Conservation (phyloP, 257 asterid genomes). For the Solanum pennellii region DNA sequence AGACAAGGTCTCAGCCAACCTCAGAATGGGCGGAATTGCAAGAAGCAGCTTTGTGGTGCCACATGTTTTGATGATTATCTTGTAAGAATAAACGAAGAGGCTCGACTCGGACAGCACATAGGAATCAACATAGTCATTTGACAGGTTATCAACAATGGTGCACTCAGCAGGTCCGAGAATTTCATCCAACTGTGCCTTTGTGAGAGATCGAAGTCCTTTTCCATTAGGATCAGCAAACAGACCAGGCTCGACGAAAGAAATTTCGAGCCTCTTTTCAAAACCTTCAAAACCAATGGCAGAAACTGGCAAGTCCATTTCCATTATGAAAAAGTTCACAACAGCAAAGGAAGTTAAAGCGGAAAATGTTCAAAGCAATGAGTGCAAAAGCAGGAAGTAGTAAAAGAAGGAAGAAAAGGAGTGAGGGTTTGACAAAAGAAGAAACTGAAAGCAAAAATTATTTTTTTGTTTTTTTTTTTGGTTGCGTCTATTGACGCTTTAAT, state of each 20-base stretch:
- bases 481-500: slow-evolving; percentile 43
- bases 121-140: slow-evolving; percentile 54
- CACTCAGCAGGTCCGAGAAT: slow-evolving; percentile 71
- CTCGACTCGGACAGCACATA: slow-evolving; percentile 86
- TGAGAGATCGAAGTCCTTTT: slow-evolving; percentile 54
- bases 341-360: not conserved
- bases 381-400: slow-evolving; percentile 17
- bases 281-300: slow-evolving; percentile 89
- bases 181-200: slow-evolving; percentile 62
- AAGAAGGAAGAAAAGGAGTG: slow-evolving; percentile 62
- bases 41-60: slow-evolving; percentile 69
- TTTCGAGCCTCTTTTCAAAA: slow-evolving; percentile 79
- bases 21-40: slow-evolving; percentile 67
- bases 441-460: slow-evolving; percentile 3
- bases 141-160: slow-evolving; percentile 67
- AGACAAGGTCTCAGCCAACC: slow-evolving; percentile 35
- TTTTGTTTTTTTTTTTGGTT: not conserved
- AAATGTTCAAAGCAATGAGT: not conserved
- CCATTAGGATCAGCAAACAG: slow-evolving; percentile 74
- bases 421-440: not conserved
- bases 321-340: not conserved
- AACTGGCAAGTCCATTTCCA: slow-evolving; percentile 44
- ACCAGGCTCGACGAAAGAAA: slow-evolving; percentile 55
- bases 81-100: slow-evolving; percentile 63
- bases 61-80: slow-evolving; percentile 73